A percentile compares a stretch with the other conserved stretches of the same genome.
phyloP scores from a whole-genome alignment of 495 filamentous ascomycete genomes.

The Tuber melanosporum region DNA sequence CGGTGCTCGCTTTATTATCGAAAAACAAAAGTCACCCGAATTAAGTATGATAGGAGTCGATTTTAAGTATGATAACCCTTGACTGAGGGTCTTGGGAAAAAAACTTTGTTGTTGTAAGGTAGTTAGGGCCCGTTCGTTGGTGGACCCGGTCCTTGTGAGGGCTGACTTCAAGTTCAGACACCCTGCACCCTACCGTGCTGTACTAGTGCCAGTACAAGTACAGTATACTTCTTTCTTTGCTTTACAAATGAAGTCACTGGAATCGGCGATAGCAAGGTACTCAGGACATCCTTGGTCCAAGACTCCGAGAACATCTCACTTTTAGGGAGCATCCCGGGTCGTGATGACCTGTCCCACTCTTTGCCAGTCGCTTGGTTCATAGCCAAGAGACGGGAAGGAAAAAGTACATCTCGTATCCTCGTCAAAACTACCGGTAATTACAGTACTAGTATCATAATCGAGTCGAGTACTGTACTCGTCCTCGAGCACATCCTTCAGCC shows the following conservation, averaged over 20 bases:
- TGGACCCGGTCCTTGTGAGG: background rate
- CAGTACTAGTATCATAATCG: no score
- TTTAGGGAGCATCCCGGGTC: background rate
- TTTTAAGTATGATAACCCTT: background rate
- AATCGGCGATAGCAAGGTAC: background rate
- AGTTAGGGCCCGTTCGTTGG: background rate
- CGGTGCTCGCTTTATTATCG: no score
- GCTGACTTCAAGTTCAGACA: background rate
- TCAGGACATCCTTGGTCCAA: background rate
- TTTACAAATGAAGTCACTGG: background rate
- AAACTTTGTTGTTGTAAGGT: no score
- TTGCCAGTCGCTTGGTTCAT: background rate
- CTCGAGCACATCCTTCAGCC: background rate
- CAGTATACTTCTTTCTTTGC: background rate
- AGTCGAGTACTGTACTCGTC: no score
- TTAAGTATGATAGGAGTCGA: no score
- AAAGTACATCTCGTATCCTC: background rate
- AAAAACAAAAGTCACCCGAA: background rate
- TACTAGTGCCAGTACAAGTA: background rate
- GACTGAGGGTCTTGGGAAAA: background rate
- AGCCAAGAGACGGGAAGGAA: slow-evolving; percentile 1
- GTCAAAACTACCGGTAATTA: background rate
- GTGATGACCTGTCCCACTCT: background rate
- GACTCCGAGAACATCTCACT: background rate
- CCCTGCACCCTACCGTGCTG: background rate